phyloP scores from a whole-genome alignment of 345 rosid genomes.

The Carallia pectinifolia region DNA sequence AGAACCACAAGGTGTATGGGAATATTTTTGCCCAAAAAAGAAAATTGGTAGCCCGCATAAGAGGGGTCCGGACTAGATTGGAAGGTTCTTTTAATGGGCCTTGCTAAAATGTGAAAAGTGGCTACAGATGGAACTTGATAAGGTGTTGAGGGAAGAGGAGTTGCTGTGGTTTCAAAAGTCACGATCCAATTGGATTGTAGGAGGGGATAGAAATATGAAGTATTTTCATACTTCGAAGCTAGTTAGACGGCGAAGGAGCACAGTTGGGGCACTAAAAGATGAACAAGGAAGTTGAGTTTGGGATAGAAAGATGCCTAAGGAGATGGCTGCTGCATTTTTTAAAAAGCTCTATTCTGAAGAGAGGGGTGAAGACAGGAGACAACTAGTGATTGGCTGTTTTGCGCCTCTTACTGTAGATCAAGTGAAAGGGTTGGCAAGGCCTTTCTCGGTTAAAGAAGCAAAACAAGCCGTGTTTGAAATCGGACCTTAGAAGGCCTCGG shows the following conservation, averaged over 20 bases:
- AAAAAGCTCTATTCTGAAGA: background rate
- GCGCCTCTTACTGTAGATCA: background rate
- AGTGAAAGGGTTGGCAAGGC: background rate
- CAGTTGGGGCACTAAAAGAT: too few species aligned
- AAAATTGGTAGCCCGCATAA: background rate
- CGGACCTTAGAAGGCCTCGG: too few species aligned
- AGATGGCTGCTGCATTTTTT: background rate
- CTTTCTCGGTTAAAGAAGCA: background rate
- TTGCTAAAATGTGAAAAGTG: background rate
- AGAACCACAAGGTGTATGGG: background rate
- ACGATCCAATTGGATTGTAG: background rate
- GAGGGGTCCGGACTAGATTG: background rate
- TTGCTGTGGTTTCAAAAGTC: background rate
- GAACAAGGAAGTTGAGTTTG: background rate
- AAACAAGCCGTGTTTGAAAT: background rate
- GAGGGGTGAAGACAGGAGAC: background rate
- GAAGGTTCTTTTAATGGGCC: background rate
- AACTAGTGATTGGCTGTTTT: background rate
- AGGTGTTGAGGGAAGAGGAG: background rate
- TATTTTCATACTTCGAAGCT: background rate
- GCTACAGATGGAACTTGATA: background rate
- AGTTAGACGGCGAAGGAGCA: background rate
- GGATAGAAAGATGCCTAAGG: background rate
- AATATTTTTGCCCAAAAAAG: too few species aligned
- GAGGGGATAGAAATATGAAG: background rate